These are phyloP conservation scores for Fusarium mexicanum DNA, from an alignment of 2,329 filamentous ascomycete species.

Conservation along the genomic window DNA sequence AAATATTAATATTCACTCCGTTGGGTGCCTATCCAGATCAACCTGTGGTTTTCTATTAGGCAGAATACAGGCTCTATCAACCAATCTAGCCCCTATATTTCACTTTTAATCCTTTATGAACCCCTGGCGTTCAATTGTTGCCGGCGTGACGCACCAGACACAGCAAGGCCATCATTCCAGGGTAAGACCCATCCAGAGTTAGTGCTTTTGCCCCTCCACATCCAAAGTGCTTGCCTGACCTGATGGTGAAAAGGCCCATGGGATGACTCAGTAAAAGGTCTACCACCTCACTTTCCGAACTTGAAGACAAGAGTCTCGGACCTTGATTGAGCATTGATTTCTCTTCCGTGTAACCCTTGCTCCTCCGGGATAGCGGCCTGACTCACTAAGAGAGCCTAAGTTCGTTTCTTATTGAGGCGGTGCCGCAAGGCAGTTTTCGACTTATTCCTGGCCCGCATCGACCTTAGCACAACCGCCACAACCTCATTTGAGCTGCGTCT, in stretches of 20 bases:
- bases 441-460: conserved; percentile 17
- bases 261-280: conserved; percentile 16
- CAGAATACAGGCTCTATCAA: neutral
- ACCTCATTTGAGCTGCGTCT: conserved; percentile 1
- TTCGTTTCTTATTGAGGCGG: conserved; percentile 33
- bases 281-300: neutral
- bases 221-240: conserved; percentile 2
- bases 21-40: neutral
- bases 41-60: neutral
- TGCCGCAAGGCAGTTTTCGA: conserved; percentile 41
- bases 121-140: neutral
- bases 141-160: conserved; percentile 16
- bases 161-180: neutral
- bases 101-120: neutral
- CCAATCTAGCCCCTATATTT: too few relatives aligned
- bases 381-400: conserved; percentile 28
- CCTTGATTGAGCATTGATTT: neutral
- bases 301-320: neutral
- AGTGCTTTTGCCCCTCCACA: neutral
- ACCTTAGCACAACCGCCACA: conserved; percentile 16
- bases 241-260: neutral
- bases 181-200: conserved; percentile 11
- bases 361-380: conserved; percentile 23
- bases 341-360: neutral
- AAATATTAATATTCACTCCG: neutral